Base-by-base conservation (phyloP, 2,329 filamentous ascomycete species). In the Moelleriella libera region DNA sequence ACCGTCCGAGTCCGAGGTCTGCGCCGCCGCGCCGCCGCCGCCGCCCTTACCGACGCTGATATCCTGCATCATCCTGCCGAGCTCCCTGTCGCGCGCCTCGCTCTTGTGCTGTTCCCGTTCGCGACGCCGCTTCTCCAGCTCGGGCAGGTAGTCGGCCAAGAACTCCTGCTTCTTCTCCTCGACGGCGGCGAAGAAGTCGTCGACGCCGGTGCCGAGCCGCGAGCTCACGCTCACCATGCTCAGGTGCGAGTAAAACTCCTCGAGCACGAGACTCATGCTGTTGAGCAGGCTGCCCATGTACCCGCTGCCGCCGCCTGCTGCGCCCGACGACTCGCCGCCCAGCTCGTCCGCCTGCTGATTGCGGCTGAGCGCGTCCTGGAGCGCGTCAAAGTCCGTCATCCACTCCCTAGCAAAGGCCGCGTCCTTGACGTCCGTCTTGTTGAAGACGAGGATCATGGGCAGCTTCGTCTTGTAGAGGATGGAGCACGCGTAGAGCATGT, bases 381-480 rank as follows among this genome's bases (percentile, higher is more conserved):
- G 98, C 1, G 85, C 81, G 54, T 98, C 92, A 59, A 96, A 98
- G 64, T 98, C 90, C 5, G 89, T 94, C 92, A 98, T 98, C 92
- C 94, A 98, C 61, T 97, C 88, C 68, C 90, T 92, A 1, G 89
- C 92, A 59, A 95, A 95, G 30, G 78, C 76, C 0, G 88, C 87
- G 58, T 94, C 85, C 63, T 94, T 88, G 41, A 94, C 88, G 59
- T 98, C 92, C 0, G 89, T 96, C 71, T 98, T 98, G 73, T 98
- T 98, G 74, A 98, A 97, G 9, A 98, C 92, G 6, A 98, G 70
- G 47, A 98, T 94, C 92, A 98, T 98, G 29, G 92, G 92, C 0
- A 98, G 74, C 63, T 94, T 95, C 2, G 90, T 97, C 72, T 97
- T 97, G 77, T 98, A 98, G 12, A 98, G 77, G 53, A 98, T 98